Evolutionary conservation across 495 filamentous ascomycete species (phyloP).

Genomic region (Aspergillus mulundensis): DNA sequence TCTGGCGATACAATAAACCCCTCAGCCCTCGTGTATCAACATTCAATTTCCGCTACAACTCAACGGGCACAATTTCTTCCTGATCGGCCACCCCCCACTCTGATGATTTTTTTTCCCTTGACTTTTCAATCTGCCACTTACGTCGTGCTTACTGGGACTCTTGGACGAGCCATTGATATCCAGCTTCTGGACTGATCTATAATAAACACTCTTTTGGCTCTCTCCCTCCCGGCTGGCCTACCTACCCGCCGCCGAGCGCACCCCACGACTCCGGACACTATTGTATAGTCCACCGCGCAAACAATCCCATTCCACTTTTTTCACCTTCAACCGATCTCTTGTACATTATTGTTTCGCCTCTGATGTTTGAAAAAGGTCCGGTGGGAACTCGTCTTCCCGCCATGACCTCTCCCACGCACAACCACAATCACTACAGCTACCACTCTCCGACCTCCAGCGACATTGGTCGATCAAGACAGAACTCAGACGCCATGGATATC

Average conservation of each 20-base stretch:
- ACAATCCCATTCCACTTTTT: background rate
- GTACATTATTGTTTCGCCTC: background rate
- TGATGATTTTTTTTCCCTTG: background rate
- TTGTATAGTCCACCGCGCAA: background rate
- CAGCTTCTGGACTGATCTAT: conserved; percentile 2
- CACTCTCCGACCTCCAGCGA: conserved; percentile 29
- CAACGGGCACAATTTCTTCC: conserved; percentile 8
- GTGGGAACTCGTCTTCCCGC: conserved; percentile 15
- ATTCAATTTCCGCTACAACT: background rate
- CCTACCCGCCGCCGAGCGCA: background rate
- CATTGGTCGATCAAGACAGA: conserved; percentile 31
- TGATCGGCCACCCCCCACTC: conserved; percentile 5
- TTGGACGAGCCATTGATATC: background rate
- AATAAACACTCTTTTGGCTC: conserved; percentile 2
- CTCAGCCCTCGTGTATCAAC: conserved; percentile 1
- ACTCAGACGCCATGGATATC: conserved; percentile 44
- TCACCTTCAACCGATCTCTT: background rate
- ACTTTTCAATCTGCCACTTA: background rate
- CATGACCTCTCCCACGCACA: conserved; percentile 18
- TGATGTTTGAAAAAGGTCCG: conserved; percentile 18
- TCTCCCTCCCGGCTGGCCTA: background rate
- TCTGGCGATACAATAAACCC: conserved; percentile 2
- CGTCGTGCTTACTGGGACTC: background rate
- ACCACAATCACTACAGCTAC: conserved; percentile 30
- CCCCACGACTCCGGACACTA: background rate